These are phyloP conservation scores for Sphagnurus paluster DNA, from an alignment of 1,284 basidiomycete species.

Conservation along the genomic window DNA sequence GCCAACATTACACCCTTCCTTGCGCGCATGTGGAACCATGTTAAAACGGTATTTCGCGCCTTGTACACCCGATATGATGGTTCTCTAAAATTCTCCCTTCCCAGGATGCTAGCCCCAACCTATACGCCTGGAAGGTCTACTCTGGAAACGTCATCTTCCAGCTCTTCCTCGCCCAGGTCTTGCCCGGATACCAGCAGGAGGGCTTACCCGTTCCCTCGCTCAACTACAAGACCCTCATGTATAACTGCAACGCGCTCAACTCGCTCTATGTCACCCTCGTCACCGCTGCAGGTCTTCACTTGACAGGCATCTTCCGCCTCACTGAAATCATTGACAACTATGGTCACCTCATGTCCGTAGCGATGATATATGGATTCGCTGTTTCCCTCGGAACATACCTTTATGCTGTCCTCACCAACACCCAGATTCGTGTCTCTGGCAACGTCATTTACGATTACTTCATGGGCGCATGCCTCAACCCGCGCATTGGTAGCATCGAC, in stretches of 20 bases:
- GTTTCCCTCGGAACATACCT: slow-evolving; percentile 83
- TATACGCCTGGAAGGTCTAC: slow-evolving; percentile 89
- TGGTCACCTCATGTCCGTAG: slow-evolving; percentile 94
- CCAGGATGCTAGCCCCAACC: slow-evolving; percentile 92
- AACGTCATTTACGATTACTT: slow-evolving; percentile 94
- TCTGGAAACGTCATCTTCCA: slow-evolving; percentile 88
- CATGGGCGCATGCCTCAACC: slow-evolving; percentile 96
- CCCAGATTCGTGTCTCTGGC: slow-evolving; percentile 90
- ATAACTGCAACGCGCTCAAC: slow-evolving; percentile 94
- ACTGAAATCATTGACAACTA: slow-evolving; percentile 97
- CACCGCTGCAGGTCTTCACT: slow-evolving; percentile 79
- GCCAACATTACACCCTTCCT: slow-evolving; percentile 84
- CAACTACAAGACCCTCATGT: slow-evolving; percentile 89
- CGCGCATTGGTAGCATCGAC: slow-evolving; percentile 90
- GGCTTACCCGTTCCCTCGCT: slow-evolving; percentile 92
- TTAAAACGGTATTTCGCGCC: slow-evolving; percentile 58
- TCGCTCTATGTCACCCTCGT: slow-evolving; percentile 88
- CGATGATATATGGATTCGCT: slow-evolving; percentile 89
- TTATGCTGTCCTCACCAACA: slow-evolving; percentile 74
- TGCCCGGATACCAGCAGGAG: slow-evolving; percentile 93
- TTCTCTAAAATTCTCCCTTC: not conserved
- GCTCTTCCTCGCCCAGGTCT: slow-evolving; percentile 85
- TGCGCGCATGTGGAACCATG: slow-evolving; percentile 79
- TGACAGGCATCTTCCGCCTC: slow-evolving; percentile 84
- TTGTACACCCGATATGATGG: too few relatives aligned